A percentile compares a stretch with the other conserved stretches of the same genome.
Conservation (phyloP, 2,329 filamentous ascomycete species). For the Microsporum audouinii region DNA sequence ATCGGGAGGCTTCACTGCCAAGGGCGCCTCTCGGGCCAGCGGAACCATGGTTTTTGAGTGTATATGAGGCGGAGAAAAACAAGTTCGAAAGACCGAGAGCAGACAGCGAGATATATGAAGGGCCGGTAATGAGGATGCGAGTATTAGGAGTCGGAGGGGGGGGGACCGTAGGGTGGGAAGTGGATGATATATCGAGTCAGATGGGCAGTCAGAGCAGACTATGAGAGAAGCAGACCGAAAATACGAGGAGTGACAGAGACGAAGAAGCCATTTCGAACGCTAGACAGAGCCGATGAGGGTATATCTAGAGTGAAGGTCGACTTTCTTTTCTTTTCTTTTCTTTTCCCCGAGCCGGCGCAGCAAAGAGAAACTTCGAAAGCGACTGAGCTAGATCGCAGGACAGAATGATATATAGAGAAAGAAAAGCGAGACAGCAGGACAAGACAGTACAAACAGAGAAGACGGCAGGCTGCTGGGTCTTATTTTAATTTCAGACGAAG, state of each 20-base stretch:
- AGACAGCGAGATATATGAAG: background rate
- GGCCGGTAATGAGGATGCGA: background rate
- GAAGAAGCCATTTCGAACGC: background rate
- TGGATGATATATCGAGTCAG: background rate
- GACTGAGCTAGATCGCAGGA: background rate
- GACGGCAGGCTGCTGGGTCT: background rate
- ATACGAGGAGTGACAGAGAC: background rate
- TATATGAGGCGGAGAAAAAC: background rate
- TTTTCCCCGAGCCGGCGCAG: background rate
- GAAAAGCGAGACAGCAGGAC: background rate
- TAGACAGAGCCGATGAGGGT: background rate
- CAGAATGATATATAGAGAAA: background rate
- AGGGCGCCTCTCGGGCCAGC: conserved; percentile 1
- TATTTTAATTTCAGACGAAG: background rate
- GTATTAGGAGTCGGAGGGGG: background rate
- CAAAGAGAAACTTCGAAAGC: background rate
- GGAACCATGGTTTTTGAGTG: background rate
- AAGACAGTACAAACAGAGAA: background rate
- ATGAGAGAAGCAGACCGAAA: background rate
- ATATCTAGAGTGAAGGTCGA: background rate
- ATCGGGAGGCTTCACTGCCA: conserved; percentile 10
- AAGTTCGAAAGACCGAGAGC: background rate
- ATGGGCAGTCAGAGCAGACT: background rate
- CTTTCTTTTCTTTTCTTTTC: background rate
- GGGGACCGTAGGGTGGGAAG: background rate